phyloP scores from a whole-genome alignment of 2,329 filamentous ascomycete genomes.

The Trichoderma atrobrunneum region DNA sequence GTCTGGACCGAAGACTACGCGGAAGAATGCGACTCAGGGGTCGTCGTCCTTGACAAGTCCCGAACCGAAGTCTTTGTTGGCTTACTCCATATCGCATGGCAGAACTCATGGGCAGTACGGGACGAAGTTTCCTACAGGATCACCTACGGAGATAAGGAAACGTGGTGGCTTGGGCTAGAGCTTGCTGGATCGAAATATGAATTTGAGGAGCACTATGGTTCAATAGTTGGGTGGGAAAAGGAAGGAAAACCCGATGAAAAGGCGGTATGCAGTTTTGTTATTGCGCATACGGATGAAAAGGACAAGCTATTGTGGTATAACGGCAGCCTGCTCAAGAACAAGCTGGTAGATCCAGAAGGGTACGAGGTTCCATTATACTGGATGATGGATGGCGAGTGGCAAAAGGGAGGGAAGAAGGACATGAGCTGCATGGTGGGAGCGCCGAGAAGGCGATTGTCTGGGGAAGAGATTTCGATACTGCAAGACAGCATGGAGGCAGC shows the following conservation, averaged over 20 bases:
- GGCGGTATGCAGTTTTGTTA: conserved; percentile 40
- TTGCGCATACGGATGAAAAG: conserved; percentile 41
- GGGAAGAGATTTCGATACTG: background rate
- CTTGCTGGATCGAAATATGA: conserved; percentile 37
- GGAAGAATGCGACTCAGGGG: conserved; percentile 43
- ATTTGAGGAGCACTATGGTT: conserved; percentile 42
- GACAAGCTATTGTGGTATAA: conserved; percentile 43
- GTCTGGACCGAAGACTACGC: conserved; percentile 41
- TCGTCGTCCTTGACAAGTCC: conserved; percentile 42
- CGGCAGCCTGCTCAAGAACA: conserved; percentile 42
- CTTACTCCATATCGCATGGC: conserved; percentile 43
- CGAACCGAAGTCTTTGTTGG: conserved; percentile 37
- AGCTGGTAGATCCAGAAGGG: conserved; percentile 29
- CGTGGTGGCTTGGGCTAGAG: conserved; percentile 46
- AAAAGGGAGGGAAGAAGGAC: conserved; percentile 34
- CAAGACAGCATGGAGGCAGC: conserved; percentile 15
- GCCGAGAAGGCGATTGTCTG: conserved; percentile 10
- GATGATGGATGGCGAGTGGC: conserved; percentile 41
- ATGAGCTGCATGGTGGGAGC: conserved; percentile 39
- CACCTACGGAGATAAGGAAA: conserved; percentile 46
- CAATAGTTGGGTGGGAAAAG: conserved; percentile 38
- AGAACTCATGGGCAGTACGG: conserved; percentile 41
- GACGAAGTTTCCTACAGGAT: conserved; percentile 41
- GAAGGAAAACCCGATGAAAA: conserved; percentile 15
- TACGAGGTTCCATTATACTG: conserved; percentile 38